phyloP scores from a whole-genome alignment of 495 filamentous ascomycete genomes.

The Echria macrotheca region DNA sequence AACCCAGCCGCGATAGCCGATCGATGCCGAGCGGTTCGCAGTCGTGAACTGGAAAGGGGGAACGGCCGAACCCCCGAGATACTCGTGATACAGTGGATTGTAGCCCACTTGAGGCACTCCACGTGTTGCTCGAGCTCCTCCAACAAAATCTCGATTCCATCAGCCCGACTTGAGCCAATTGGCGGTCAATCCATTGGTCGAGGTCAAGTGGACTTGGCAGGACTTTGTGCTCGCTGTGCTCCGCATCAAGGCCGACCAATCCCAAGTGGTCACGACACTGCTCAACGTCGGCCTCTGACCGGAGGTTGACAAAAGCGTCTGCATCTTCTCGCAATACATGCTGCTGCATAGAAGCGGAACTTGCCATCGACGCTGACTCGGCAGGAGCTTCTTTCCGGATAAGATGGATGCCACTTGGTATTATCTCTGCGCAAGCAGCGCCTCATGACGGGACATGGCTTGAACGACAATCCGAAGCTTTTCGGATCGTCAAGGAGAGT shows the following conservation, averaged over 20 bases:
- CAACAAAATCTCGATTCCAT: background rate
- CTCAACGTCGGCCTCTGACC: background rate
- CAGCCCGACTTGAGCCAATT: background rate
- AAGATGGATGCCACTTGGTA: background rate
- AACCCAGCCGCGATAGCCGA: constrained; percentile 4
- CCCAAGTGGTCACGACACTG: background rate
- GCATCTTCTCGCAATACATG: background rate
- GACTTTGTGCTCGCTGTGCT: background rate
- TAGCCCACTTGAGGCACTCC: background rate
- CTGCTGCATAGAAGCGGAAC: background rate
- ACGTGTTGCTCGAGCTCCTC: background rate
- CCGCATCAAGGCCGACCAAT: background rate
- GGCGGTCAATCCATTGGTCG: too few species aligned
- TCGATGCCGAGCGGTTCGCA: too few species aligned
- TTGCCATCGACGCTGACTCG: background rate
- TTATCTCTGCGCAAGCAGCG: too few species aligned
- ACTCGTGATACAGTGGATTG: background rate
- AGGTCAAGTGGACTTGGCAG: background rate
- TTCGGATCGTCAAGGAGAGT: too few species aligned
- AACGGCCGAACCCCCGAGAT: background rate
- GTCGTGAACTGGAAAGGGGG: too few species aligned
- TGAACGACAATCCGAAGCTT: too few species aligned
- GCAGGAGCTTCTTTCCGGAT: background rate
- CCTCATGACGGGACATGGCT: too few species aligned
- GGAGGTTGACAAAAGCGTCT: background rate